These are phyloP conservation scores for Phoenix dactylifera DNA, from an alignment of 176 grass and related monocot species.

Conservation along the genomic window DNA sequence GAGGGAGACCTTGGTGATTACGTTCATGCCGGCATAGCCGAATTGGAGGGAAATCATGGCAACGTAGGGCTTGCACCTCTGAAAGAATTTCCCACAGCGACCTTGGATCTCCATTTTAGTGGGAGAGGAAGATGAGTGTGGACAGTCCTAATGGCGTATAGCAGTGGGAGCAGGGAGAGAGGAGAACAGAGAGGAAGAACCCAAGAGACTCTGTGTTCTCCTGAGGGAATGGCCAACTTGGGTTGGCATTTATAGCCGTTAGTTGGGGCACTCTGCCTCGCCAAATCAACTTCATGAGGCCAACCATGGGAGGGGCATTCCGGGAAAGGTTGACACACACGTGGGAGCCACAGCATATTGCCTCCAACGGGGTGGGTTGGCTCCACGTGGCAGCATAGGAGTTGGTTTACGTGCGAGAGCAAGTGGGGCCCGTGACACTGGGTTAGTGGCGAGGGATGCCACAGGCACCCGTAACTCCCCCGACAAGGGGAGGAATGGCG, in stretches of 20 bases:
- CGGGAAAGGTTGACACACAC: too few species aligned
- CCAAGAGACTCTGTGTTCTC: background rate
- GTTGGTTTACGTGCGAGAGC: too few species aligned
- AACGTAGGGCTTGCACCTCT: conserved; percentile 80
- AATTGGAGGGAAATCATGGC: conserved; percentile 98
- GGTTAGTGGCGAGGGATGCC: too few species aligned
- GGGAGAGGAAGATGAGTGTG: background rate
- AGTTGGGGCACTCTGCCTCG: too few species aligned
- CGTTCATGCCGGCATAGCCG: conserved; percentile 98
- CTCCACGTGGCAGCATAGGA: too few species aligned
- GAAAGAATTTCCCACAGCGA: conserved; percentile 38
- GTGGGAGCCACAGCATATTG: too few species aligned
- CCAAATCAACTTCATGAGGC: too few species aligned
- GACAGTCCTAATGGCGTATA: background rate
- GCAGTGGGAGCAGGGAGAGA: conserved; percentile 2
- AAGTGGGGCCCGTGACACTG: too few species aligned
- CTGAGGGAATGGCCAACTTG: conserved; percentile 2
- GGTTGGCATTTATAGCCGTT: conserved; percentile 28
- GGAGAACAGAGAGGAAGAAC: conserved; percentile 10
- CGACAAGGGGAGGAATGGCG: too few species aligned
- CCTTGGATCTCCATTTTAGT: conserved; percentile 5
- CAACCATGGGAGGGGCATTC: too few species aligned
- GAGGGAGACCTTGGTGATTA: conserved; percentile 97
- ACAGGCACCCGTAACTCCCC: too few species aligned
- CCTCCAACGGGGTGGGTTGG: too few species aligned